phyloP scores from a whole-genome alignment of 1,284 basidiomycete species.

The Mycena citricolor region DNA sequence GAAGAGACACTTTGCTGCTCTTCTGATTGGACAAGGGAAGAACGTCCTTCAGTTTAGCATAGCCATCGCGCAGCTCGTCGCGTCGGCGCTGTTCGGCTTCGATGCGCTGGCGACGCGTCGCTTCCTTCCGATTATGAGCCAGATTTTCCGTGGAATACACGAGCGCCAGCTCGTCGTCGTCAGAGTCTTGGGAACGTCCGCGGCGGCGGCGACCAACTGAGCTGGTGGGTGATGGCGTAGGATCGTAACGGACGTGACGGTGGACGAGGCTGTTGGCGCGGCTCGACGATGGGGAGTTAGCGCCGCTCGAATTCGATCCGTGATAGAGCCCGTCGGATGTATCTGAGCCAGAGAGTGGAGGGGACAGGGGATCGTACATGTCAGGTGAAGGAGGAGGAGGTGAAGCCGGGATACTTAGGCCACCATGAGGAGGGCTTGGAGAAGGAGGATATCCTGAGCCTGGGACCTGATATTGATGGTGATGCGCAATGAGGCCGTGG shows the following conservation, averaged over 20 bases:
- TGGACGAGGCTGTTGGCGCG: conserved; percentile 73
- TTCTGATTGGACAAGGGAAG: conserved; percentile 85
- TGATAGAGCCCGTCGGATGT: conserved; percentile 78
- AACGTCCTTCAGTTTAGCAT: conserved; percentile 82
- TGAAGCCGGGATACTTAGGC: conserved; percentile 40
- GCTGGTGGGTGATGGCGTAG: conserved; percentile 73
- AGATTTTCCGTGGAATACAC: conserved; percentile 62
- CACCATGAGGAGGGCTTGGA: conserved; percentile 47
- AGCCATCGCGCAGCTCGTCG: conserved; percentile 85
- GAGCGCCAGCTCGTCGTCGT: conserved; percentile 79
- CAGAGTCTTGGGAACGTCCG: conserved; percentile 68
- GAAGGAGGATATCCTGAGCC: conserved; percentile 41
- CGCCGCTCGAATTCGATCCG: conserved; percentile 73
- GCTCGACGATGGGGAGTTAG: conserved; percentile 72
- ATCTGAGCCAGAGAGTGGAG: conserved; percentile 82
- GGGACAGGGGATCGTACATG: conserved; percentile 77
- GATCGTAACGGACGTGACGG: conserved; percentile 68
- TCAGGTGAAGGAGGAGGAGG: conserved; percentile 75
- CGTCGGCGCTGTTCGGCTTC: conserved; percentile 84
- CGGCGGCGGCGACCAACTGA: conserved; percentile 68
- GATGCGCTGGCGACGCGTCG: conserved; percentile 77
- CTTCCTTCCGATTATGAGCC: conserved; percentile 77
- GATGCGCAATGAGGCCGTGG: conserved; percentile 50
- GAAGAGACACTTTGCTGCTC: conserved; percentile 82
- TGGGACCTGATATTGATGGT: conserved; percentile 42